Percentiles rank a stretch among this genome's conserved stretches.
Evolutionary conservation across 768 basidiomycete species (phyloP).

Genomic region (Phylloporus rhodoxanthus): DNA sequence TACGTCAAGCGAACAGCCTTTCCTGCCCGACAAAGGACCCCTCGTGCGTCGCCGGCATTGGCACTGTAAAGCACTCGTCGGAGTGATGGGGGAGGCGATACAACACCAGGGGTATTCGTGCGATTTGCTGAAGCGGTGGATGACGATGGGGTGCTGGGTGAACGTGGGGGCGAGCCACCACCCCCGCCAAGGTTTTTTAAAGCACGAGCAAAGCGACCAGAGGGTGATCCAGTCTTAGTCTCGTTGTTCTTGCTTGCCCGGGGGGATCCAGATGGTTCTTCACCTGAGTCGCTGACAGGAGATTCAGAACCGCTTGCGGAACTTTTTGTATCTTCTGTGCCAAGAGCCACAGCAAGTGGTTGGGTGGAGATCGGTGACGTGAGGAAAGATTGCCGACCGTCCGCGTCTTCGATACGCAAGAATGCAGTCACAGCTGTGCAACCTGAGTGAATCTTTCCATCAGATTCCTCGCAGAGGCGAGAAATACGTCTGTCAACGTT

Average conservation of each 20-base stretch:
- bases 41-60: conserved; percentile 95
- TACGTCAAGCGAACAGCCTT: conserved; percentile 92
- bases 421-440: conserved; percentile 97
- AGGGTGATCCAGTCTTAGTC: conserved; percentile 34
- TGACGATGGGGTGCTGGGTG: conserved; percentile 5
- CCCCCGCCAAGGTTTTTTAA: conserved; percentile 45
- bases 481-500: conserved; percentile 82
- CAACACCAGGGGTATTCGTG: conserved; percentile 20
- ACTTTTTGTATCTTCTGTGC: conserved; percentile 27
- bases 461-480: conserved; percentile 76
- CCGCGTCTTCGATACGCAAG: conserved; percentile 80
- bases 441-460: conserved; percentile 91
- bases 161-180: conserved; percentile 17
- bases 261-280: conserved; percentile 26
- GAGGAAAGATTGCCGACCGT: conserved; percentile 68
- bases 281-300: conserved; percentile 41
- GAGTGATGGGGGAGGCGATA: conserved; percentile 43
- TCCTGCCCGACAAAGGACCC: conserved; percentile 86
- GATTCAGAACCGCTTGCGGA: conserved; percentile 36
- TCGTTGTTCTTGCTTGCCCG: conserved; percentile 37
- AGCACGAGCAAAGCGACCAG: conserved; percentile 50
- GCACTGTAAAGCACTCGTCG: conserved; percentile 88
- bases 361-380: conserved; percentile 23
- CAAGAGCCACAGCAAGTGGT: conserved; percentile 30
- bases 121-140: conserved; percentile 29